Evolutionary conservation across 176 grass and related monocot genomes (phyloP), one percentile per base, ranked within the genome.

Genomic region (Paspalum notatum): DNA sequence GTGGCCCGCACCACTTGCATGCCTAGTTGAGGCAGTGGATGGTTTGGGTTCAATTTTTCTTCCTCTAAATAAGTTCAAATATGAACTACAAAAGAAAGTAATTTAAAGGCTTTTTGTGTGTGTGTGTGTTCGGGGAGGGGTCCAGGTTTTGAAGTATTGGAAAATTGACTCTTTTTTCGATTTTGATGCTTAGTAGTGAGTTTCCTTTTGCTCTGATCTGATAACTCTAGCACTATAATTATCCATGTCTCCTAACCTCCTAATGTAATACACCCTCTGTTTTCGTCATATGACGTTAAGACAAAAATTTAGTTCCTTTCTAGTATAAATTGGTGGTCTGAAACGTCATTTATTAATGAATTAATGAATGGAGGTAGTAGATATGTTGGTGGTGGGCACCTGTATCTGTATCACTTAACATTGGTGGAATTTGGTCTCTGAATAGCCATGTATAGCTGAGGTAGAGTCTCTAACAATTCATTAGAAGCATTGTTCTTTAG

Each of bases 201-300:
- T 32, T 83, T 75, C 40, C 17, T 50, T 22, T 61, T 62, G 53
- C 54, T 48, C 18, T 24, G 25, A 27, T 15, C 11, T 68, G 5
- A 74, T 77, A 22, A 67, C 41, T 56, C 16, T 52, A 44, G 7
- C 38, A 27, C 44, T 9, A 39, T 71, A 84, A 46, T 57, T 46
- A 26, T 41, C 32, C 10, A 40, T 55, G 51, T 37, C 12, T 59
- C 14, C 55, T 61, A 48, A 20, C 32, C 32, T 32, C 32, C 2
- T 32, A 32, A 32, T 32, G 3, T 32, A 32, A 32, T 32, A 32
- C 32, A 2, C 32, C 32, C 1, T 32, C 32, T 32, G 1, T 32
- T 32, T 32, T 32, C 32, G 32, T 32, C 32, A 32, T 32, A 32
- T 32, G 32, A 32, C 3, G 32, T 32, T 32, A 32, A 32, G 32